These are phyloP conservation scores for Trametes hirsuta DNA, from an alignment of 1,284 basidiomycete species.

Conservation along the genomic window DNA sequence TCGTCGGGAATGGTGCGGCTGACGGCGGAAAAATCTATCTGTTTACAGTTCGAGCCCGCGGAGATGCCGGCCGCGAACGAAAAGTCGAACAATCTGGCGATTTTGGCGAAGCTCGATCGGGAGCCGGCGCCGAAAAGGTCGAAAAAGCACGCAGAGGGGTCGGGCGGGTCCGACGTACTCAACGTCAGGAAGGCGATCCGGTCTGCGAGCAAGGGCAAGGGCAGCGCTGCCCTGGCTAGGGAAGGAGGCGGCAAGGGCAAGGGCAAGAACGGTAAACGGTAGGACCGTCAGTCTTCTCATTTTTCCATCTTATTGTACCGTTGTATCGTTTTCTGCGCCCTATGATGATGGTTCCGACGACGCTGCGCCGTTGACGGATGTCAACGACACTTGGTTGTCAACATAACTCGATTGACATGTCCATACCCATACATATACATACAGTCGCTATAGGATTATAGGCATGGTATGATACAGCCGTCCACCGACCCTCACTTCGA, in stretches of 20 bases:
- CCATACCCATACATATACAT: conserved; percentile 18
- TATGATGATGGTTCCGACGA: not conserved
- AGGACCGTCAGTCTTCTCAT: not conserved
- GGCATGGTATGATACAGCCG: conserved; percentile 11
- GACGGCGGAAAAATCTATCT: not conserved
- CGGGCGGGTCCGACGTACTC: conserved; percentile 56
- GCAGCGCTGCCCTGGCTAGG: conserved; percentile 56
- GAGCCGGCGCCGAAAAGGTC: conserved; percentile 43
- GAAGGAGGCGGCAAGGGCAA: conserved; percentile 35
- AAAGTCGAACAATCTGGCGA: conserved; percentile 71
- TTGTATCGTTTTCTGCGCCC: not conserved
- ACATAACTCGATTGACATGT: conserved; percentile 19
- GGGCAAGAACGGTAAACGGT: conserved; percentile 28
- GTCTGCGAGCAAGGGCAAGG: conserved; percentile 71
- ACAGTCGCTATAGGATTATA: conserved; percentile 17
- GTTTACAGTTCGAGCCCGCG: conserved; percentile 75
- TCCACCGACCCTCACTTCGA: conserved; percentile 23
- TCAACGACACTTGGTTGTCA: not conserved
- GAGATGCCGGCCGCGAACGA: conserved; percentile 71
- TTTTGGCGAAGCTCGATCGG: conserved; percentile 80
- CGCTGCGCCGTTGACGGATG: not conserved
- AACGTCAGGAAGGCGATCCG: conserved; percentile 90
- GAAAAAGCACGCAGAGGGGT: conserved; percentile 60
- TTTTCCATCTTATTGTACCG: not conserved
- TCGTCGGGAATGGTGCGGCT: not conserved